phyloP scores from a whole-genome alignment of 2,329 filamentous ascomycete genomes.

The Aureobasidium sp. region DNA sequence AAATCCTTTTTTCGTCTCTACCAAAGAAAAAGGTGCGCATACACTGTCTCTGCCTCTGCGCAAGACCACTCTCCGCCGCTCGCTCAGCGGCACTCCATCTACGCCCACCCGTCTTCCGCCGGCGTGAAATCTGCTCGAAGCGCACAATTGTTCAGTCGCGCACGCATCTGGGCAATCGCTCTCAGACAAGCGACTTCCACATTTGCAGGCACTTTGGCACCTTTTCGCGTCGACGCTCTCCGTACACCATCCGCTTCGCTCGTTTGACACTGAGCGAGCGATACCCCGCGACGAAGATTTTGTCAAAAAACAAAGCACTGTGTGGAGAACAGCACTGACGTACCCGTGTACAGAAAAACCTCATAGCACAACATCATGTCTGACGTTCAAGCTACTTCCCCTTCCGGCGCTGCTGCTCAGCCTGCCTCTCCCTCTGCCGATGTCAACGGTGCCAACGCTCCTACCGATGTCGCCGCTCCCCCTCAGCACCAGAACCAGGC shows the following conservation, averaged over 20 bases:
- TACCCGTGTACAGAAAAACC: slow-evolving; percentile 20
- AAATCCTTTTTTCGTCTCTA: slow-evolving; percentile 4
- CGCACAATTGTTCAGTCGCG: background rate
- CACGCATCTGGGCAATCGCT: background rate
- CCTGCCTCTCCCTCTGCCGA: slow-evolving; percentile 62
- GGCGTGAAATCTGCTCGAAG: background rate
- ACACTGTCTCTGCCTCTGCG: slow-evolving; percentile 5
- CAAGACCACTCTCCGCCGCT: background rate
- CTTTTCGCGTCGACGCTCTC: background rate
- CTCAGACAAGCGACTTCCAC: slow-evolving; percentile 1
- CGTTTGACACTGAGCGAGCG: background rate
- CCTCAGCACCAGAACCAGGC: slow-evolving; percentile 61
- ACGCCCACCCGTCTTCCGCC: background rate
- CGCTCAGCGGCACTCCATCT: background rate
- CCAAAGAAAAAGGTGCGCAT: slow-evolving; percentile 15
- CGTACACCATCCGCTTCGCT: background rate
- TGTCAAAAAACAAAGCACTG: background rate
- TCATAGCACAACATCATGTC: slow-evolving; percentile 28
- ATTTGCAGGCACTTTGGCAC: background rate
- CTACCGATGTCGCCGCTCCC: slow-evolving; percentile 38
- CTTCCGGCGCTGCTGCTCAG: slow-evolving; percentile 66
- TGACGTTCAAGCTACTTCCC: slow-evolving; percentile 41
- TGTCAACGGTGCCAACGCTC: slow-evolving; percentile 46
- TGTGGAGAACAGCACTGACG: slow-evolving; percentile 11
- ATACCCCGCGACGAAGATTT: slow-evolving; percentile 1